phyloP scores from a whole-genome alignment of 83 land plant species.

The Picea abies region DNA sequence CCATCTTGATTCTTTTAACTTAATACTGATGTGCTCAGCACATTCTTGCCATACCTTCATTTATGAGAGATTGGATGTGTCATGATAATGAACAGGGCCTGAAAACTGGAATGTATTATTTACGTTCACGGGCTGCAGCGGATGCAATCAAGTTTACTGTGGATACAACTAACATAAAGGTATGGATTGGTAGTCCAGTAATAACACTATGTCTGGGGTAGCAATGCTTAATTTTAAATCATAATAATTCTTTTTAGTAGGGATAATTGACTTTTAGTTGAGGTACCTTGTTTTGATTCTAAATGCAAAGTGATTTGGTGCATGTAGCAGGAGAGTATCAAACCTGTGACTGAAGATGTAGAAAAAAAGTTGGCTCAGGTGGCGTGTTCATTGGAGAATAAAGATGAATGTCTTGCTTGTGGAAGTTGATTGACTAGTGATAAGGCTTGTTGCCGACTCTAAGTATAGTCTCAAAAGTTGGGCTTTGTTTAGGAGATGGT shows the following conservation, averaged over 20 bases:
- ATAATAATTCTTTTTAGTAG: not conserved
- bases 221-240: not conserved
- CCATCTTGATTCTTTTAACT: too few species aligned
- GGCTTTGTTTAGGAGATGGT: not conserved
- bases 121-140: conserved; percentile 49
- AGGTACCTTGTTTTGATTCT: not conserved
- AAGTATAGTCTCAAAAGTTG: not conserved
- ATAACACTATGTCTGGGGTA: not conserved
- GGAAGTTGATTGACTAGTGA: conserved; percentile 19
- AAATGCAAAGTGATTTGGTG: not conserved
- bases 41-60: not conserved
- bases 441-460: not conserved
- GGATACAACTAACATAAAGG: conserved; percentile 37
- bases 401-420: conserved; percentile 34
- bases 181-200: not conserved
- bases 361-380: conserved; percentile 28
- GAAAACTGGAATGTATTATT: conserved; percentile 54
- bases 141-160: conserved; percentile 57
- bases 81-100: conserved; percentile 25
- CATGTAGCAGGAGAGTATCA: conserved; percentile 8
- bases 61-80: conserved; percentile 5
- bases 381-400: conserved; percentile 32
- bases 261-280: not conserved
- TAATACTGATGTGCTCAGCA: not conserved
- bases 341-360: conserved; percentile 6